Conservation (phyloP, 2,329 filamentous ascomycete species). For the Chlorencoelia australis region DNA sequence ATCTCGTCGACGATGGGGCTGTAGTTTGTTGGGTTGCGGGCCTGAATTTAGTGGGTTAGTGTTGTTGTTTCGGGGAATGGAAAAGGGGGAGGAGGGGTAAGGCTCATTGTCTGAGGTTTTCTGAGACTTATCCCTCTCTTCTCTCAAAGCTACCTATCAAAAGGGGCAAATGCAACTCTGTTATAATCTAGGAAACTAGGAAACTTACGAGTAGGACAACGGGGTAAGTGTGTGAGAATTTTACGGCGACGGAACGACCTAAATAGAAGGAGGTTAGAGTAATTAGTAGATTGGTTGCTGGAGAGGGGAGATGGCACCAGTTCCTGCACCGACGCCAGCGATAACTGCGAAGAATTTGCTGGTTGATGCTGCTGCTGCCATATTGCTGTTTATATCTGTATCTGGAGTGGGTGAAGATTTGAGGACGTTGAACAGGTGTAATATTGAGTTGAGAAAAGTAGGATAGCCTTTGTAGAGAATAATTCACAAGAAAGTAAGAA, state of each 20-base stretch:
- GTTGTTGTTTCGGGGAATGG: too few species aligned
- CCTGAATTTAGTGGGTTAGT: too few species aligned
- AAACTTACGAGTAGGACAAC: constrained; percentile 70
- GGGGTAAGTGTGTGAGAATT: constrained; percentile 55
- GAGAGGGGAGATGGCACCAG: constrained; percentile 28
- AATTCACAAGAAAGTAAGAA: not conserved
- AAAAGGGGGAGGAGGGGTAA: too few species aligned
- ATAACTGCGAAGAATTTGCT: constrained; percentile 54
- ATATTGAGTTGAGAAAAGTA: not conserved
- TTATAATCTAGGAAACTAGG: too few species aligned
- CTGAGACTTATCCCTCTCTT: too few species aligned
- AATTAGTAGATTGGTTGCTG: not conserved
- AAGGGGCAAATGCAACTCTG: too few species aligned
- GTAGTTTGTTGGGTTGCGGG: constrained; percentile 57
- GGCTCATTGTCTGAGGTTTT: too few species aligned
- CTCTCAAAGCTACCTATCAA: too few species aligned
- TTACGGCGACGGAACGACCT: constrained; percentile 42
- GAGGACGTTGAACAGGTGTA: not conserved
- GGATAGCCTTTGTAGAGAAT: too few species aligned
- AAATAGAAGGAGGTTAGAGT: not conserved
- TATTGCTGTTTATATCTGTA: not conserved
- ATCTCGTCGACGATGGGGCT: constrained; percentile 60
- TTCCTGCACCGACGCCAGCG: constrained; percentile 65
- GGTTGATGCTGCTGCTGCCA: constrained; percentile 18
- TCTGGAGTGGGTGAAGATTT: not conserved